A percentile compares a stretch with the other conserved stretches of the same genome.
Conservation (phyloP, 75 land plant species). For the Azolla pinnata region DNA sequence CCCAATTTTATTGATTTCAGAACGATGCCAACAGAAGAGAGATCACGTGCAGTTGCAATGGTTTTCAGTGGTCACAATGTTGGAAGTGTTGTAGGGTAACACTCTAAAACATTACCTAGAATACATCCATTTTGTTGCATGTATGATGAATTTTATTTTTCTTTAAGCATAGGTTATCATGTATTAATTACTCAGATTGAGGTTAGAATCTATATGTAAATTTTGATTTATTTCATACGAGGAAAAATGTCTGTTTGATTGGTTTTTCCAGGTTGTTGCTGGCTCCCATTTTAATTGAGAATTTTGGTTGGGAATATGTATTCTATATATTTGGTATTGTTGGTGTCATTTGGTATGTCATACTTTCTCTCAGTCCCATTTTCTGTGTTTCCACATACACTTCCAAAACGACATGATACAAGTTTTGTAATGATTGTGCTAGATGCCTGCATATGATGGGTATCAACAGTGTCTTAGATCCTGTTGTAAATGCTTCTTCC, state of each 20-base stretch:
- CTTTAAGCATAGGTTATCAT: conserved; percentile 1
- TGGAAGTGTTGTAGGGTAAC: conserved; percentile 92
- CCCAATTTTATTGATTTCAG: conserved; percentile 29
- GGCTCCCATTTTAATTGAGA: conserved; percentile 76
- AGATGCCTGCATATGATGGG: no score
- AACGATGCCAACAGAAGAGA: conserved; percentile 66
- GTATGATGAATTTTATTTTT: no score
- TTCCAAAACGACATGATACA: neutral
- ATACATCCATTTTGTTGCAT: no score
- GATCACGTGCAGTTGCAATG: conserved; percentile 83
- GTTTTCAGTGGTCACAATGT: conserved; percentile 94
- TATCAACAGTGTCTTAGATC: no score
- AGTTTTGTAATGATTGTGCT: no score
- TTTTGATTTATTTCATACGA: no score
- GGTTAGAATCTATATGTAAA: no score
- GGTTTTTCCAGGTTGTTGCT: conserved; percentile 79
- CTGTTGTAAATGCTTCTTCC: no score
- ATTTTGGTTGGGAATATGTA: conserved; percentile 88
- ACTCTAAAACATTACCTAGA: no score
- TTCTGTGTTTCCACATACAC: neutral
- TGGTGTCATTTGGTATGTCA: conserved; percentile 72
- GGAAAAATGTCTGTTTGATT: no score
- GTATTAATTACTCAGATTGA: neutral
- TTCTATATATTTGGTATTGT: conserved; percentile 84
- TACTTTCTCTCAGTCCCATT: neutral